Evolutionary conservation across 176 grass and related monocot species (phyloP), one percentile per base, ranked within the genome.

Genomic region (Metroxylon sagu): DNA sequence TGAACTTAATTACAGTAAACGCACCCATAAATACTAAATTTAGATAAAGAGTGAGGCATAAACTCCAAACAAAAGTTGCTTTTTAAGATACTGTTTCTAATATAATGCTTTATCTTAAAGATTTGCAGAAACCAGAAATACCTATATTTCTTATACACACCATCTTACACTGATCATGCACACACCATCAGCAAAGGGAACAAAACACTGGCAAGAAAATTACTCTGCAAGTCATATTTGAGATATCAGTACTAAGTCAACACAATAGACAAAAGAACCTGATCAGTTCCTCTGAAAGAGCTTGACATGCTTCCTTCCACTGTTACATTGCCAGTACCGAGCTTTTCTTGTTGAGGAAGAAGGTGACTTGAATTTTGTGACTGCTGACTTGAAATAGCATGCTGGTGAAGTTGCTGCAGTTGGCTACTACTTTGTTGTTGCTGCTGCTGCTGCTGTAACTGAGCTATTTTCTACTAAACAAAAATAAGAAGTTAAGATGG

Each of bases 391-490:
- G 85, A 89, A 35, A 89, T 69, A 74, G 77, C 72, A 76, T 73
- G 82, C 59, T 80, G 82, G 55, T 84, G 85, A 77, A 84, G 80
- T 56, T 80, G 85, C 60, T 77, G 83, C 48, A 77, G 74, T 59
- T 89, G 76, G 56, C 69, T 83, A 57, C 49, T 83, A 58, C 50
- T 85, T 82, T 61, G 76, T 29, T 60, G 82, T 4, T 85, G 80
- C 19, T 79, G 76, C 1, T 78, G 80, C 14, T 80, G 83, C 5
- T 71, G 74, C 4, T 86, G 83, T 67, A 39, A 69, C 49, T 72
- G 83, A 77, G 87, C 82, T 86, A 90, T 86, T 83, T 83, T 90
- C 87, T 90, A 83, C 83, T 83, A 80, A 56, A 82, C 72, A 82
- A 76, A 85, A 79, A 75, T 74, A 75, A 74, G 56, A 57, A 70